Evolutionary conservation across 2,329 filamentous ascomycete species (phyloP).

Genomic region (Chalaropsis ovoidea): DNA sequence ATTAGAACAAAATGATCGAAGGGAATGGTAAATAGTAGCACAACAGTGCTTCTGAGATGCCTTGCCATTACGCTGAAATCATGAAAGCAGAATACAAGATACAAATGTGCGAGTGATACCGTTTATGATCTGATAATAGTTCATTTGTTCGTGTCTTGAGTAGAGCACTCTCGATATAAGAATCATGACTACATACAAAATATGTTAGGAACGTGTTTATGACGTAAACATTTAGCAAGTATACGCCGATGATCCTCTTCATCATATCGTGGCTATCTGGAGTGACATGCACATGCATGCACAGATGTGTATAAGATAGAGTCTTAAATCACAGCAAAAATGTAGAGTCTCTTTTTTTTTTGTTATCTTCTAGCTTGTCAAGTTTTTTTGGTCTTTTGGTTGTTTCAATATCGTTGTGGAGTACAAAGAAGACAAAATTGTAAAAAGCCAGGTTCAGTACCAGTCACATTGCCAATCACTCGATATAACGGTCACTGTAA

Average conservation of each 20-base stretch:
- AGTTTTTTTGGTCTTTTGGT: conserved; percentile 16
- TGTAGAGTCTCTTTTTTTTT: conserved; percentile 6
- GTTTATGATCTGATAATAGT: too few relatives aligned
- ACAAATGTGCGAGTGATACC: too few relatives aligned
- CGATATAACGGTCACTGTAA: neutral
- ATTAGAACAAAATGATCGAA: neutral
- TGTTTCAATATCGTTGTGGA: neutral
- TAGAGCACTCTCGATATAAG: too few relatives aligned
- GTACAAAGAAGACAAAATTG: too few relatives aligned
- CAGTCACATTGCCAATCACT: neutral
- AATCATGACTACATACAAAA: too few relatives aligned
- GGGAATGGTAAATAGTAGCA: neutral
- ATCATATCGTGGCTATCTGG: neutral
- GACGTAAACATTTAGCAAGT: too few relatives aligned
- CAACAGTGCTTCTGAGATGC: too few relatives aligned
- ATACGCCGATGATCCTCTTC: too few relatives aligned
- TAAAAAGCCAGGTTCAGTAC: neutral
- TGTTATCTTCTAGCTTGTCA: conserved; percentile 9
- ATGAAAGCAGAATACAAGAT: too few relatives aligned
- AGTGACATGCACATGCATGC: neutral
- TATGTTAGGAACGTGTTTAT: too few relatives aligned
- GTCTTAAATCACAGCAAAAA: conserved; percentile 2
- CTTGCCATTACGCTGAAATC: too few relatives aligned
- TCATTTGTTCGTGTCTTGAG: too few relatives aligned
- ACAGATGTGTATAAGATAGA: neutral